These are phyloP conservation scores for Climacium dendroides DNA, from an alignment of 225 moss, liverwort and hornwort species.

Conservation along the genomic window DNA sequence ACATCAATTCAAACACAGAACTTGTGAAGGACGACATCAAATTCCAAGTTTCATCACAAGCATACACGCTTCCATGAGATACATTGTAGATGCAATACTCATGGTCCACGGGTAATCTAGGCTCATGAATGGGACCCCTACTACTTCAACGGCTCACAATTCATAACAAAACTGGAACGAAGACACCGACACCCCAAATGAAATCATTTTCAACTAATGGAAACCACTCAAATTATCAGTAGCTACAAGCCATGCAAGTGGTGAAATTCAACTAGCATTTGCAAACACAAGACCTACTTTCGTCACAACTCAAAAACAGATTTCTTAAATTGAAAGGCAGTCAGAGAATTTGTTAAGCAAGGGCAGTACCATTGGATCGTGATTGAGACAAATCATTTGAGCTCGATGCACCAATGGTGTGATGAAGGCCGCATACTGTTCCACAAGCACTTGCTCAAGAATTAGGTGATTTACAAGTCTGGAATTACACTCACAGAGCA, in stretches of 20 bases:
- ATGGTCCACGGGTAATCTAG: neutral
- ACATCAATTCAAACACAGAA: neutral
- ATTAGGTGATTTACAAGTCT: neutral
- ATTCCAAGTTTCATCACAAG: neutral
- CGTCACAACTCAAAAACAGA: neutral
- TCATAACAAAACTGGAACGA: neutral
- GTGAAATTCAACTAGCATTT: neutral
- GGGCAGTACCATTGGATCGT: constrained; percentile 14
- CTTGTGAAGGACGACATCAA: neutral
- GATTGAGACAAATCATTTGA: constrained; percentile 32
- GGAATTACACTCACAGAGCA: neutral
- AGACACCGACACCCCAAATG: neutral
- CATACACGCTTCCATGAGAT: neutral
- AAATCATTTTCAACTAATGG: neutral
- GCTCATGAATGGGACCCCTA: neutral
- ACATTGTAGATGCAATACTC: neutral
- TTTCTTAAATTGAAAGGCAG: neutral
- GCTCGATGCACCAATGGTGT: constrained; percentile 38
- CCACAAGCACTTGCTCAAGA: neutral
- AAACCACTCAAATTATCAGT: neutral
- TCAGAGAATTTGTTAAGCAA: neutral
- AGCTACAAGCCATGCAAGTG: neutral
- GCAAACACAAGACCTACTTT: neutral
- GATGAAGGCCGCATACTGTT: constrained; percentile 36
- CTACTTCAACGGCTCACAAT: neutral